Evolutionary conservation across 768 basidiomycete genomes (phyloP).

Genomic region (Pholiota molesta): DNA sequence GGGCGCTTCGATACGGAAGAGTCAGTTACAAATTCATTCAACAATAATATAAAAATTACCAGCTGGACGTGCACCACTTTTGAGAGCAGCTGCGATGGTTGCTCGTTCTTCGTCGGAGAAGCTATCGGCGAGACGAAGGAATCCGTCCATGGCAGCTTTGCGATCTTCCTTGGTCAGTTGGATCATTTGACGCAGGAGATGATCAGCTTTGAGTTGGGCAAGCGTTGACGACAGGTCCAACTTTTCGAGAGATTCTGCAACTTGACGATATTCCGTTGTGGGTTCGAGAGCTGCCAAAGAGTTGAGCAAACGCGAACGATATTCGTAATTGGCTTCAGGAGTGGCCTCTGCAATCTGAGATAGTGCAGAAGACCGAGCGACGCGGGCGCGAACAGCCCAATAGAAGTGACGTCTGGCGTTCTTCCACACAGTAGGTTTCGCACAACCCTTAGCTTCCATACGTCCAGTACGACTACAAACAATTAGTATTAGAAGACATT

Average conservation of each 20-base stretch:
- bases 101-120: constrained; percentile 75
- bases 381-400: constrained; percentile 87
- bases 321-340: constrained; percentile 69
- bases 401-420: constrained; percentile 89
- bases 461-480: constrained; percentile 80
- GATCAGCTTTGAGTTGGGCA: constrained; percentile 68
- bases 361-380: constrained; percentile 69
- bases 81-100: constrained; percentile 61
- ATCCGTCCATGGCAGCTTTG: constrained; percentile 74
- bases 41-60: constrained; percentile 44
- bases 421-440: constrained; percentile 85
- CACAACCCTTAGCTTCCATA: constrained; percentile 98
- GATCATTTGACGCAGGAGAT: constrained; percentile 67
- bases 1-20: constrained; percentile 30
- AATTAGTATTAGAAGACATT: constrained; percentile 11
- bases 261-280: constrained; percentile 53
- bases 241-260: constrained; percentile 69
- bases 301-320: constrained; percentile 66
- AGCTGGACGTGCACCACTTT: constrained; percentile 56
- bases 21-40: neutral
- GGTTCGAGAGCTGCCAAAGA: constrained; percentile 60
- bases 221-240: constrained; percentile 67
- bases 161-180: constrained; percentile 74
- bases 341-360: constrained; percentile 68
- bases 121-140: constrained; percentile 71